These are phyloP conservation scores for Fusarium agapanthi DNA, from an alignment of 2,329 filamentous ascomycete genomes.

Conservation along the genomic window DNA sequence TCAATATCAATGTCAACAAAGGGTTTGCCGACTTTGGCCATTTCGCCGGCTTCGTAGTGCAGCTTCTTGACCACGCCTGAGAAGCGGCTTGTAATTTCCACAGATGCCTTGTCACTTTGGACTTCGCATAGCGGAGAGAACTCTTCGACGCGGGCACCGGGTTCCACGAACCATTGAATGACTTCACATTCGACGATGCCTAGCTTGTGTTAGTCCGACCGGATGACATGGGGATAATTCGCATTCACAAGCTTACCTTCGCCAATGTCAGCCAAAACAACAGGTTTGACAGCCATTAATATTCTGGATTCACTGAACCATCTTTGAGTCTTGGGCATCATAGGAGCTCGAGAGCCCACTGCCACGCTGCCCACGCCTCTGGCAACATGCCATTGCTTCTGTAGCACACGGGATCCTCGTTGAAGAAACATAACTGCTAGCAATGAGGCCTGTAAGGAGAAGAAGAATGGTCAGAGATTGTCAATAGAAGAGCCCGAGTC, in stretches of 20 bases:
- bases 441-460: constrained; percentile 26
- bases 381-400: constrained; percentile 60
- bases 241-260: constrained; percentile 65
- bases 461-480: constrained; percentile 21
- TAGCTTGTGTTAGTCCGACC: constrained; percentile 48
- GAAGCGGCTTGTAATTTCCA: constrained; percentile 94
- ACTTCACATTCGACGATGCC: constrained; percentile 98
- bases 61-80: constrained; percentile 95
- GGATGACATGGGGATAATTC: background rate
- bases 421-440: constrained; percentile 62
- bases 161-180: constrained; percentile 99
- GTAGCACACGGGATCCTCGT: constrained; percentile 59
- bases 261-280: constrained; percentile 84
- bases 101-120: constrained; percentile 93
- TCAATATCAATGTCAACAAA: constrained; percentile 95
- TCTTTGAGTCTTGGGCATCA: constrained; percentile 48
- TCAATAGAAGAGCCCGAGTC: constrained; percentile 15
- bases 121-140: constrained; percentile 98
- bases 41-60: constrained; percentile 94
- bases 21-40: constrained; percentile 93
- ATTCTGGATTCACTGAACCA: constrained; percentile 61
- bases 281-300: constrained; percentile 74
- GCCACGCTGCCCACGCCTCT: constrained; percentile 51
- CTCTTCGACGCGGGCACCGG: constrained; percentile 93
- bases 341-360: constrained; percentile 40